Percentiles rank a stretch among this genome's conserved stretches.
Evolutionary conservation across 371 early-diverging fungal species (phyloP).

Genomic region (Zopfochytrium polystomum): DNA sequence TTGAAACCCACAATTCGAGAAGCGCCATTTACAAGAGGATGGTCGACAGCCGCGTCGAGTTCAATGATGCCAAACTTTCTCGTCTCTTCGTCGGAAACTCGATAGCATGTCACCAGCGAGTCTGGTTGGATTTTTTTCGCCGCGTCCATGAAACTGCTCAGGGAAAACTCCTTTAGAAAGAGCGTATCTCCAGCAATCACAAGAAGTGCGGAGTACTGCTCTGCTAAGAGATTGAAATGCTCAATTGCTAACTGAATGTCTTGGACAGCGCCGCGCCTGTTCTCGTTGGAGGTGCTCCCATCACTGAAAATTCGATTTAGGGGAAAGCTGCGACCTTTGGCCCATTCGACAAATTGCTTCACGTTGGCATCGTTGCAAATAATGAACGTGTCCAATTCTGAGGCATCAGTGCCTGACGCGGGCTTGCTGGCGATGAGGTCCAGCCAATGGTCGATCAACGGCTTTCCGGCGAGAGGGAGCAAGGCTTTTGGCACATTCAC

Average conservation of each 20-base stretch:
- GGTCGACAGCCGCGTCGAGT: conserved; percentile 27
- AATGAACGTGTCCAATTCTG: conserved; percentile 5
- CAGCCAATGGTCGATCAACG: conserved; percentile 36
- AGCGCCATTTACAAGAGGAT: neutral
- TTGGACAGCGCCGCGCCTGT: conserved; percentile 57
- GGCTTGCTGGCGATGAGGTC: neutral
- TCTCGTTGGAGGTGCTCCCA: conserved; percentile 51
- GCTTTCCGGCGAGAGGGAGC: conserved; percentile 29
- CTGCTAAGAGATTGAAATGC: conserved; percentile 22
- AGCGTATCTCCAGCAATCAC: conserved; percentile 62
- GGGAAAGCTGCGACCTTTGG: conserved; percentile 39
- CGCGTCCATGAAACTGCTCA: conserved; percentile 26
- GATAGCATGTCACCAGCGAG: conserved; percentile 50
- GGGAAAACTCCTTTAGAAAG: conserved; percentile 53
- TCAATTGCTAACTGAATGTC: conserved; percentile 54
- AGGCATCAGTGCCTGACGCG: no score
- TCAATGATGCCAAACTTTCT: conserved; percentile 60
- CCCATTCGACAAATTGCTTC: conserved; percentile 51
- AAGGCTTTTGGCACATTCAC: conserved; percentile 37
- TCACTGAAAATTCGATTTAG: conserved; percentile 52
- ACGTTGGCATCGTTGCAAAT: conserved; percentile 45
- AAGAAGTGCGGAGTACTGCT: conserved; percentile 34
- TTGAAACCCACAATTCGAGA: conserved; percentile 48
- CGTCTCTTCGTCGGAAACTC: conserved; percentile 45
- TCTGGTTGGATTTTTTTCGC: conserved; percentile 15